Conservation (phyloP, 179 eudicot genomes). For the Beta macrorhiza region DNA sequence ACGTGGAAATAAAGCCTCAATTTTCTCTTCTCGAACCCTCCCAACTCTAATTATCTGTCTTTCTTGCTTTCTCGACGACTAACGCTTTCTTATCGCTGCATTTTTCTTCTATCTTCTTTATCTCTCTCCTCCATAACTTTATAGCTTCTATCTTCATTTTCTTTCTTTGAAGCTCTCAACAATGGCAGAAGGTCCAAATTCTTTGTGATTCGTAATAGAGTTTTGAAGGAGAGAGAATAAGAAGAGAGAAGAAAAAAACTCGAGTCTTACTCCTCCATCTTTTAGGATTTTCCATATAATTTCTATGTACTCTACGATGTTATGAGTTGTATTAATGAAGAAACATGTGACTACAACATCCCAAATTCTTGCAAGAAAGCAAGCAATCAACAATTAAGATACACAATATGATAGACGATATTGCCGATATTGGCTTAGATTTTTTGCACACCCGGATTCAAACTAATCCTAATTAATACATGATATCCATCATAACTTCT, state of each 20-base stretch:
- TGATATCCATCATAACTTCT: background rate
- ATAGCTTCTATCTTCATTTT: no score
- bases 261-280: slow-evolving; percentile 81
- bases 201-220: no score
- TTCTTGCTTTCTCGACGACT: no score
- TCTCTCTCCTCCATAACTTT: no score
- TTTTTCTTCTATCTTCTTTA: no score
- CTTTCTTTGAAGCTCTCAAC: no score
- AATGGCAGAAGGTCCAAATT: no score
- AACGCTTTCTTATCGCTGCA: no score
- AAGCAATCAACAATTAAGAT: background rate
- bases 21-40: no score
- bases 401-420: background rate
- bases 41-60: no score
- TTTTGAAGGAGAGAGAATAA: background rate
- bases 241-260: background rate
- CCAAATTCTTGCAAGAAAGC: slow-evolving; percentile 71
- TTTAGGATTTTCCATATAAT: slow-evolving; percentile 84
- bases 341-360: slow-evolving; percentile 98
- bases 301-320: slow-evolving; percentile 84
- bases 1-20: no score
- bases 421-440: background rate
- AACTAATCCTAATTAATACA: background rate
- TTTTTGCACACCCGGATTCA: background rate
- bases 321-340: slow-evolving; percentile 96